Conservation (phyloP, 2,329 filamentous ascomycete genomes). For the Sclerotinia minor region DNA sequence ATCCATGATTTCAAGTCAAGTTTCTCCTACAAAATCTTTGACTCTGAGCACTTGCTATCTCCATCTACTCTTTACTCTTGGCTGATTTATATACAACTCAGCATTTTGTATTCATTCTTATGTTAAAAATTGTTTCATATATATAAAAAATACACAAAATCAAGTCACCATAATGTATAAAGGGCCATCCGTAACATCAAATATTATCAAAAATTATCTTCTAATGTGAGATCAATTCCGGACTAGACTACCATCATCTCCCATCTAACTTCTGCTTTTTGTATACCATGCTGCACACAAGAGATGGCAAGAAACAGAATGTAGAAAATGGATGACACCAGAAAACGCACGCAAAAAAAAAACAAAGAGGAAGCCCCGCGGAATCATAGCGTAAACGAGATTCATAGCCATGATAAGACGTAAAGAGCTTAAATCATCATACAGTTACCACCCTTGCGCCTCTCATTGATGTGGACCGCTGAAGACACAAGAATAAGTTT, state of each 20-base stretch:
- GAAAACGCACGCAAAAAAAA: conserved; percentile 34
- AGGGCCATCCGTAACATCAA: conserved; percentile 2
- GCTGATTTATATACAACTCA: neutral
- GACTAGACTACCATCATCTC: conserved; percentile 43
- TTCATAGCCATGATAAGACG: conserved; percentile 38
- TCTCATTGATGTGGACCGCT: conserved; percentile 41
- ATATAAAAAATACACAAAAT: neutral
- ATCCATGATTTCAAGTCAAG: neutral
- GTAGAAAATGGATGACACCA: conserved; percentile 38
- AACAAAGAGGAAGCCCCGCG: conserved; percentile 35
- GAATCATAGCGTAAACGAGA: conserved; percentile 35
- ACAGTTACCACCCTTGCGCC: conserved; percentile 43
- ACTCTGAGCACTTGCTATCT: neutral
- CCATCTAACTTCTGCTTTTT: conserved; percentile 43
- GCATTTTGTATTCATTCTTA: neutral
- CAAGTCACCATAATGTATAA: neutral
- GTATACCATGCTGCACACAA: conserved; percentile 23
- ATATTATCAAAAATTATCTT: conserved; percentile 32
- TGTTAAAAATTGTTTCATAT: neutral
- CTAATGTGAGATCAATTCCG: conserved; percentile 44
- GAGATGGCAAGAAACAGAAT: conserved; percentile 37
- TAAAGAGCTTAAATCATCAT: conserved; percentile 40
- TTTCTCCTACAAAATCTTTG: neutral
- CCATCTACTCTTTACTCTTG: neutral
- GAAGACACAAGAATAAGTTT: conserved; percentile 41